A percentile compares a stretch with the other conserved stretches of the same genome.
These are phyloP conservation scores for Phytopythium ostracodes DNA, from an alignment of 352 stramenopile genomes.

Conservation along the genomic window DNA sequence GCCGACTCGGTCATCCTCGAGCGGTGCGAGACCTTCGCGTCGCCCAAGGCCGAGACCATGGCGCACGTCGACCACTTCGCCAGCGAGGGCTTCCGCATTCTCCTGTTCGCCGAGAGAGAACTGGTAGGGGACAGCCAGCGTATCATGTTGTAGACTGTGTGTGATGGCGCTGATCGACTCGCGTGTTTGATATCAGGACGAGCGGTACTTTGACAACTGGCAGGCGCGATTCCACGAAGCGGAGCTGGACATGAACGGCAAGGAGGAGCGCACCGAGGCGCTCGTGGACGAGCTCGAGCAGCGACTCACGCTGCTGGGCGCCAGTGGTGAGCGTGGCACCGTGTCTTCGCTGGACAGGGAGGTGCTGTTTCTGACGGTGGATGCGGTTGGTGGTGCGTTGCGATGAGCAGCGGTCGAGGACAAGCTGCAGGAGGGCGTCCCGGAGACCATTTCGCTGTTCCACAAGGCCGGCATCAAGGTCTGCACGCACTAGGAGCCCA, in stretches of 20 bases:
- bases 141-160: no score
- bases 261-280: slow-evolving; percentile 52
- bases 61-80: slow-evolving; percentile 82
- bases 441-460: slow-evolving; percentile 89
- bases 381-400: not conserved
- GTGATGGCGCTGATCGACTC: not conserved
- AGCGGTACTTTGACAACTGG: slow-evolving; percentile 69
- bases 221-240: slow-evolving; percentile 60
- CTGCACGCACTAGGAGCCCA: slow-evolving; percentile 6
- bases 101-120: slow-evolving; percentile 75
- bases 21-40: slow-evolving; percentile 58
- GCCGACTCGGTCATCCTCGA: slow-evolving; percentile 77
- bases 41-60: slow-evolving; percentile 47
- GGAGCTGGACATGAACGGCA: slow-evolving; percentile 62
- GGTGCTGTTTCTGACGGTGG: not conserved
- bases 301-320: slow-evolving; percentile 79
- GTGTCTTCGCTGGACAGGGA: not conserved
- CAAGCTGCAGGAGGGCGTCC: slow-evolving; percentile 96
- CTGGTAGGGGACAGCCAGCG: no score
- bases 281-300: slow-evolving; percentile 80
- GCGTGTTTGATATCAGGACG: slow-evolving; percentile 24
- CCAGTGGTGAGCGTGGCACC: slow-evolving; percentile 48
- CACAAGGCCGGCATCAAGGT: slow-evolving; percentile 95
- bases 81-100: slow-evolving; percentile 77
- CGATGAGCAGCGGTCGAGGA: slow-evolving; percentile 92